Evolutionary conservation across 371 early-diverging fungal genomes (phyloP), one percentile per base, ranked within the genome.

Genomic region (Lichtheimia ornata): DNA sequence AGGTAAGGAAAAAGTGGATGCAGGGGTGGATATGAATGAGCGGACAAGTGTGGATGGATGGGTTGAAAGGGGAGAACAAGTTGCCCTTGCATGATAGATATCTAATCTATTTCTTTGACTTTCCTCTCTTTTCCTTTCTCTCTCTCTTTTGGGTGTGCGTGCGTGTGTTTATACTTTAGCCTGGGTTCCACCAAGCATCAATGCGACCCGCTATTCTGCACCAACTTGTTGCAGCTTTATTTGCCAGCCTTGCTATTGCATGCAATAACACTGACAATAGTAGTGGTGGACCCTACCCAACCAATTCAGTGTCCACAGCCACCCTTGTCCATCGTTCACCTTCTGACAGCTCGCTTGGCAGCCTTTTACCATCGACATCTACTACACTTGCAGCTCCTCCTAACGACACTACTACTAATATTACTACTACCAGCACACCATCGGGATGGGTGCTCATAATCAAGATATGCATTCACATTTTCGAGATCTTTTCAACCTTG

Each of bases 171-270:
- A 27, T 56, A 52, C 28, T 28, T 30, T 76, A 87, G 84, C 70
- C 81, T 47, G 88, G 86, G 4, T 75, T 80, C 56, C 69, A 71
- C 28, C 81, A 86, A 70, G 79, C 84, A 5, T 65, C 86, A 14
- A 65, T 66, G 62, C 73, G 72, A 18, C 79, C 74, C 18, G 53
- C 59, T 22, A 66, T 75, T 28, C 56, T 79, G 25, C 74, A 70
- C 53, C 68, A 71, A 22, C 58, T 74, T 45, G 55, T 74, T 24
- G 42, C 56, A 40, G 57, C 59, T 22, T 50, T 77, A 17, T 65
- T 77, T 61, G 61, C 35, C 35, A 35, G 49, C 14, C n/a, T 47
- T 20, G n/a, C 49, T 20, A 18, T 47, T 20, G 49, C 49, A 47
- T 20, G 22, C 52, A 18, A 25, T 52, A 24, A 22, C 52, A 22